Evolutionary conservation across 2,329 filamentous ascomycete species (phyloP).

Genomic region (Sclerotinia minor): DNA sequence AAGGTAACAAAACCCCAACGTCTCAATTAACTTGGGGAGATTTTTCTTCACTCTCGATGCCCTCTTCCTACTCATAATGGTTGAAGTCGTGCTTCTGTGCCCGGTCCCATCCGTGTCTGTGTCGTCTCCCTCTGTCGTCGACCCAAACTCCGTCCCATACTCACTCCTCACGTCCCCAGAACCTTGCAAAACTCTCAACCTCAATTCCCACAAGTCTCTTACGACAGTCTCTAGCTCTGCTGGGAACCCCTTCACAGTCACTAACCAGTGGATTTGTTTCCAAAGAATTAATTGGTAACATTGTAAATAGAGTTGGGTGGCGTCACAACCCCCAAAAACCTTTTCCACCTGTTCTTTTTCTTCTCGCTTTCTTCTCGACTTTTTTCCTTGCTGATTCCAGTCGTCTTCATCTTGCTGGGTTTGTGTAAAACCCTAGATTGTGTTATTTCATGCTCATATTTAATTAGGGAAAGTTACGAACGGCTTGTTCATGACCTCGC

Average conservation of each 20-base stretch:
- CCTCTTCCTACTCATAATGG: conserved; percentile 46
- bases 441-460: conserved; percentile 30
- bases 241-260: conserved; percentile 65
- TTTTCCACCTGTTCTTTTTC: conserved; percentile 58
- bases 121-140: conserved; percentile 43
- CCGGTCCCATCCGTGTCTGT: conserved; percentile 42
- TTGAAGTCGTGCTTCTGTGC: conserved; percentile 47
- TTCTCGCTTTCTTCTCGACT: conserved; percentile 57
- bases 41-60: conserved; percentile 33
- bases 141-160: conserved; percentile 43
- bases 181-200: conserved; percentile 44
- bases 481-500: conserved; percentile 64
- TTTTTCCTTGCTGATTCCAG: conserved; percentile 60
- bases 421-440: conserved; percentile 43
- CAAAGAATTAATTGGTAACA: conserved; percentile 81
- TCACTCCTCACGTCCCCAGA: conserved; percentile 42
- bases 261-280: conserved; percentile 75
- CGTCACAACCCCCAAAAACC: conserved; percentile 65
- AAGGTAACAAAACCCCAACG: conserved; percentile 76
- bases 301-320: conserved; percentile 77
- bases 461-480: conserved; percentile 36
- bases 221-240: conserved; percentile 76
- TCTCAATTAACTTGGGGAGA: conserved; percentile 70
- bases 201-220: conserved; percentile 79
- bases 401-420: conserved; percentile 65